Conservation (phyloP, 2,329 filamentous ascomycete species). For the Ceratocystiopsis minuta region DNA sequence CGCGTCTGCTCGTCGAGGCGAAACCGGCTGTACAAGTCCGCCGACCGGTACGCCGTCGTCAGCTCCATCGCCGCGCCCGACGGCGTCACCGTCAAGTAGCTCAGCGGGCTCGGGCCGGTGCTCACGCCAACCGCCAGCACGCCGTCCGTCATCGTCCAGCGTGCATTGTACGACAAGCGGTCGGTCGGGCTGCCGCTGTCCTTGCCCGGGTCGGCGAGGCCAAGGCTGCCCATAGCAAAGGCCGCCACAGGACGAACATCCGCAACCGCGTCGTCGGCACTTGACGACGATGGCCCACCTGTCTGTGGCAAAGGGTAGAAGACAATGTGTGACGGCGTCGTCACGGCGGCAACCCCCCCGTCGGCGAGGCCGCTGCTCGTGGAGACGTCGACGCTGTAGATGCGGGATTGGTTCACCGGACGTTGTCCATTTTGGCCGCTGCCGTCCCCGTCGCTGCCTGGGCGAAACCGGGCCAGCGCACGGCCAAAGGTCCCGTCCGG, state of each 20-base stretch:
- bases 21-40: conserved; percentile 10
- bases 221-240: conserved; percentile 9
- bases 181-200: neutral
- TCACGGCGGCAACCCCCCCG: conserved; percentile 15
- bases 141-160: conserved; percentile 27
- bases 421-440: conserved; percentile 41
- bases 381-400: conserved; percentile 18
- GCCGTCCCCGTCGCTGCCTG: conserved; percentile 54
- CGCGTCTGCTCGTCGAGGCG: conserved; percentile 8
- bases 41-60: conserved; percentile 12
- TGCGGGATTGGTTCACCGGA: conserved; percentile 27
- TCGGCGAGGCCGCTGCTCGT: neutral
- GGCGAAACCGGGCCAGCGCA: conserved; percentile 18
- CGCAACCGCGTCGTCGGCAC: too few relatives aligned
- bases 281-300: neutral
- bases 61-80: conserved; percentile 22
- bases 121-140: conserved; percentile 28
- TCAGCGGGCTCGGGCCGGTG: conserved; percentile 23
- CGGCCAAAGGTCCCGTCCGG: conserved; percentile 11
- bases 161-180: conserved; percentile 17
- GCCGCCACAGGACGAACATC: conserved; percentile 6
- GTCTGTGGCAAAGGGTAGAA: conserved; percentile 16
- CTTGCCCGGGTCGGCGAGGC: conserved; percentile 1
- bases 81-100: conserved; percentile 27
- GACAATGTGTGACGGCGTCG: conserved; percentile 15